Conservation (phyloP, 176 grass and related monocot genomes). For the Oryza australiensis region DNA sequence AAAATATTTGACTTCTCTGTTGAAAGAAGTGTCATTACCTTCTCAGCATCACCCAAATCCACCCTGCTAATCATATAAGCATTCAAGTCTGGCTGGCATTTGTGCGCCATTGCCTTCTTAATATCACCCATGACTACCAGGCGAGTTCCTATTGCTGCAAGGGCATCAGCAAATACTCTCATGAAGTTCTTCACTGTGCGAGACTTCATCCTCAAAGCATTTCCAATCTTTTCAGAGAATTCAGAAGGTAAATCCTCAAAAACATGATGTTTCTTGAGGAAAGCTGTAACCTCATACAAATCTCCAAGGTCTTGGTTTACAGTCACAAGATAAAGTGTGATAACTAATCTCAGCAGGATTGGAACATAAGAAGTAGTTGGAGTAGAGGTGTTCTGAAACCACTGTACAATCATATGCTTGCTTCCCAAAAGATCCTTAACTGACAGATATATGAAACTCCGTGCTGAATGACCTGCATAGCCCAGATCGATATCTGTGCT, state of each 20-base stretch:
- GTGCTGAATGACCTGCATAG: background rate
- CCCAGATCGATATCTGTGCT: background rate
- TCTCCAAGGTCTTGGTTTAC: slow-evolving; percentile 3
- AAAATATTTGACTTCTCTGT: slow-evolving; percentile 12
- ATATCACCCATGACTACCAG: slow-evolving; percentile 56
- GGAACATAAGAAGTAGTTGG: background rate
- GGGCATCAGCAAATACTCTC: slow-evolving; percentile 55
- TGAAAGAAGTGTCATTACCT: slow-evolving; percentile 43
- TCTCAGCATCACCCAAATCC: slow-evolving; percentile 40
- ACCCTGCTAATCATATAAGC: slow-evolving; percentile 33
- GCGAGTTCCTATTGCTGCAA: slow-evolving; percentile 47
- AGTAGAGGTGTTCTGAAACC: slow-evolving; percentile 36
- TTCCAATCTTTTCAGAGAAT: slow-evolving; percentile 48
- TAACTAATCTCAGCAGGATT: slow-evolving; percentile 56
- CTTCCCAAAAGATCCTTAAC: slow-evolving; percentile 27
- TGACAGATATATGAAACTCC: slow-evolving; percentile 27
- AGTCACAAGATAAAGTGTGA: slow-evolving; percentile 44
- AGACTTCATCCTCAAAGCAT: background rate
- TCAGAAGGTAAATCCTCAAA: slow-evolving; percentile 37
- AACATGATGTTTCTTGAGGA: slow-evolving; percentile 15
- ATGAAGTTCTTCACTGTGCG: background rate
- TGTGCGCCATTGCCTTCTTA: background rate
- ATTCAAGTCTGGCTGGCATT: slow-evolving; percentile 11
- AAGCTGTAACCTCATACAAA: slow-evolving; percentile 28
- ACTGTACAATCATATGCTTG: slow-evolving; percentile 13